phyloP scores from a whole-genome alignment of 164 flowering plant genomes.

The Chimonanthus salicifolius region DNA sequence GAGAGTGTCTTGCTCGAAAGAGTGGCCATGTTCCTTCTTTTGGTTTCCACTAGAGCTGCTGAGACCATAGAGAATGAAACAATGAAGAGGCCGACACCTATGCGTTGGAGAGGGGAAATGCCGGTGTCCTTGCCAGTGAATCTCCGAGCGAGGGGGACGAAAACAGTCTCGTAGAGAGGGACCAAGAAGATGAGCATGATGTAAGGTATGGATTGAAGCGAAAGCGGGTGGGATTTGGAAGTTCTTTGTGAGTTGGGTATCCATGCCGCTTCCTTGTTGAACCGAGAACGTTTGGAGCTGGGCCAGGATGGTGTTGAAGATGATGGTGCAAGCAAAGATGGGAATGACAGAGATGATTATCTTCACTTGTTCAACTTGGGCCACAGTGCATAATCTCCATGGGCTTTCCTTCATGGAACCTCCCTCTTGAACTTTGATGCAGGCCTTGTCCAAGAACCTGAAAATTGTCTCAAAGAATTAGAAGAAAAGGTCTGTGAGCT shows the following conservation, averaged over 20 bases:
- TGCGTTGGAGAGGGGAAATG: slow-evolving; percentile 54
- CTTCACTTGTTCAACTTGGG: slow-evolving; percentile 72
- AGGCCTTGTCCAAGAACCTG: slow-evolving; percentile 96
- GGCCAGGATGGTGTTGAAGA: slow-evolving; percentile 71
- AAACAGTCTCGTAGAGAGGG: slow-evolving; percentile 58
- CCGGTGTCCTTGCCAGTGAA: slow-evolving; percentile 56
- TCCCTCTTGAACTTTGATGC: slow-evolving; percentile 49
- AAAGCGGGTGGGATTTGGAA: slow-evolving; percentile 73
- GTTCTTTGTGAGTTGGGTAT: slow-evolving; percentile 33
- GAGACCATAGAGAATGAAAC: slow-evolving; percentile 72
- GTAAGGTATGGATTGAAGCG: slow-evolving; percentile 70
- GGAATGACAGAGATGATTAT: slow-evolving; percentile 56
- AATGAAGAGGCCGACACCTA: slow-evolving; percentile 60
- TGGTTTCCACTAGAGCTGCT: slow-evolving; percentile 63
- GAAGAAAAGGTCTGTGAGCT: background rate
- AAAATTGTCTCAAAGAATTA: background rate
- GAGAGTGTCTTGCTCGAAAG: slow-evolving; percentile 23
- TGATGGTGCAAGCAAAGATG: slow-evolving; percentile 65
- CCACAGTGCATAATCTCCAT: slow-evolving; percentile 62
- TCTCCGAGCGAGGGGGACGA: slow-evolving; percentile 52
- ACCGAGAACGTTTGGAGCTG: slow-evolving; percentile 85
- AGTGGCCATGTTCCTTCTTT: slow-evolving; percentile 34
- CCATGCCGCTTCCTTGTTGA: slow-evolving; percentile 67
- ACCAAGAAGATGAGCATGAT: slow-evolving; percentile 57
- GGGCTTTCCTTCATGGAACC: slow-evolving; percentile 39